Evolutionary conservation across 441 rosid genomes (phyloP), one percentile per base, ranked within the genome.

Genomic region (Jatropha podagrica): DNA sequence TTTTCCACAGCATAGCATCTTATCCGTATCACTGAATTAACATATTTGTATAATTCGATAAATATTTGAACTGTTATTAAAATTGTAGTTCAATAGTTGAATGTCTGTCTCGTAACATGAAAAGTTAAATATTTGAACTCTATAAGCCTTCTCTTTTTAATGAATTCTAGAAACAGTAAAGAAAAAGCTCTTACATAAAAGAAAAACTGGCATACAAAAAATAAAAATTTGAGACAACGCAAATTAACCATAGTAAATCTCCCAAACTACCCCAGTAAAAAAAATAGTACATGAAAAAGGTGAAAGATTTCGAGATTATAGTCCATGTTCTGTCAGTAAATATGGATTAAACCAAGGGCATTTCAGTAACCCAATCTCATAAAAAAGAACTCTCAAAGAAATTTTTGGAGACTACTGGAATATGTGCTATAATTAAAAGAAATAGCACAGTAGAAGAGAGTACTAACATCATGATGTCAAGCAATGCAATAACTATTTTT

Each of bases 391-490:
- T 56, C 26, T 59, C 32, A 32, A 5, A 69, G 54, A 54, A 62
- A 68, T 51, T 52, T 11, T 32, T 59, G 59, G 74, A 55, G 59
- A 15, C 20, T 52, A 46, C 71, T 74, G 58, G 77, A 66, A 51
- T 51, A 15, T 68, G 75, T 66, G 79, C 66, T 66, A 60, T 54
- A 75, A 72, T 72, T 73, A 59, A 80, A 81, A 65, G 80, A 81
- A 76, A 80, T 71, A 79, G 83, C 83, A 86, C 81, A 86, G 86
- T 83, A 76, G 83, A 70, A 75, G 72, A 64, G 68, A 66, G 37
- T 68, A 77, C 63, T 73, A 62, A 26, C 56, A 48, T 74, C 84
- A 85, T 78, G 85, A 88, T 89, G 89, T 85, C 87, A 80, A 82
- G 82, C 82, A 84, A 83, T 78, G 83, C 78, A 72, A 79, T 86